Evolutionary conservation across 495 filamentous ascomycete genomes (phyloP).

Genomic region (Aspergillus campestris): DNA sequence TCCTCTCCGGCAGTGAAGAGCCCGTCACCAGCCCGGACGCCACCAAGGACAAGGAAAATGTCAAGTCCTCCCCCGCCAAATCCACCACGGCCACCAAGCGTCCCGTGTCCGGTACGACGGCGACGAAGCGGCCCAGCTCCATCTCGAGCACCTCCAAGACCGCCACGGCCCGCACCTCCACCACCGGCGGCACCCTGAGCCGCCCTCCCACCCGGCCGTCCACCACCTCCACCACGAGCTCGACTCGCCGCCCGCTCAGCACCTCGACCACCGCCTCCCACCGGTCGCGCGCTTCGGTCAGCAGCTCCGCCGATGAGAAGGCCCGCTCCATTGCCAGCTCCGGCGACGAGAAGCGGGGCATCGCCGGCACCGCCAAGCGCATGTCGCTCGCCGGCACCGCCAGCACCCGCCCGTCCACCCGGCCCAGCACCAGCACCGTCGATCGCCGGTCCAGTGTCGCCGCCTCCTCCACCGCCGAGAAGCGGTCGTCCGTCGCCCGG

Average conservation of each 20-base stretch:
- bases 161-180: conserved; percentile 19
- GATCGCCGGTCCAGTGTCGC: conserved; percentile 37
- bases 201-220: conserved; percentile 38
- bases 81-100: conserved; percentile 22
- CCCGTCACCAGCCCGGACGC: conserved; percentile 31
- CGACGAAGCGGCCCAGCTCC: conserved; percentile 31
- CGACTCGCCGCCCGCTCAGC: conserved; percentile 29
- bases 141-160: conserved; percentile 24
- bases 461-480: conserved; percentile 25
- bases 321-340: conserved; percentile 35
- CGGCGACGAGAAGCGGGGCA: conserved; percentile 38
- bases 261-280: conserved; percentile 35
- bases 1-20: conserved; percentile 34
- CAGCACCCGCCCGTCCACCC: conserved; percentile 28
- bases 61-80: conserved; percentile 23
- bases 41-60: conserved; percentile 32
- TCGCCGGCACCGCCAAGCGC: conserved; percentile 38
- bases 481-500: conserved; percentile 19
- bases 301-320: conserved; percentile 44
- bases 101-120: conserved; percentile 22
- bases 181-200: conserved; percentile 30
- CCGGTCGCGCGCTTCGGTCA: conserved; percentile 36
- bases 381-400: conserved; percentile 37
- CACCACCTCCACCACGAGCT: conserved; percentile 21
- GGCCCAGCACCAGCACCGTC: conserved; percentile 25